Percentiles rank a stretch among this genome's conserved stretches.
phyloP scores from a whole-genome alignment of 495 filamentous ascomycete genomes.

The Parmelia sp. region DNA sequence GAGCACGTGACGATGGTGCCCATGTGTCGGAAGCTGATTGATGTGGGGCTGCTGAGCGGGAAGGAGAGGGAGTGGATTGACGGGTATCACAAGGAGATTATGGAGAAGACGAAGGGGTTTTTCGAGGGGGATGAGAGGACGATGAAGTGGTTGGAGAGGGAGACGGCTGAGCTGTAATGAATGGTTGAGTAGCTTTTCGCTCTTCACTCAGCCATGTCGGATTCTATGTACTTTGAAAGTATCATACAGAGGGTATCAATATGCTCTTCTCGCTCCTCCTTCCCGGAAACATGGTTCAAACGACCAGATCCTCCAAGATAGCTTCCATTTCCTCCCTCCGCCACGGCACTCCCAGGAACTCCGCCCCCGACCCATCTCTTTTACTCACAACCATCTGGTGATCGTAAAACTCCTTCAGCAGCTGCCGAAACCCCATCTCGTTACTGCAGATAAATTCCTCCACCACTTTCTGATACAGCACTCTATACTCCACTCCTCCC shows the following conservation, averaged over 20 bases:
- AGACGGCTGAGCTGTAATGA: slow-evolving; percentile 48
- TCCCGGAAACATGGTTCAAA: background rate
- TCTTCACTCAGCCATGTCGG: background rate
- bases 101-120: slow-evolving; percentile 73
- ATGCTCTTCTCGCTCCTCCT: background rate
- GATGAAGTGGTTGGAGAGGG: slow-evolving; percentile 75
- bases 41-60: slow-evolving; percentile 63
- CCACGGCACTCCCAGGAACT: slow-evolving; percentile 79
- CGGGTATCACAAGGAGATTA: slow-evolving; percentile 73
- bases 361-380: slow-evolving; percentile 77
- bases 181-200: background rate
- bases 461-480: slow-evolving; percentile 87
- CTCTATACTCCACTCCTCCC: slow-evolving; percentile 67
- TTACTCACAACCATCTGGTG: slow-evolving; percentile 90
- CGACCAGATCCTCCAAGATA: slow-evolving; percentile 77
- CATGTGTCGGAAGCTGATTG: slow-evolving; percentile 84
- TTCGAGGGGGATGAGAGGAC: slow-evolving; percentile 62
- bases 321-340: slow-evolving; percentile 82
- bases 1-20: slow-evolving; percentile 97
- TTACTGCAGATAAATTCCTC: slow-evolving; percentile 96
- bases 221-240: background rate
- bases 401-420: slow-evolving; percentile 96
- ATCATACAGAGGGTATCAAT: slow-evolving; percentile 12
- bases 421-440: slow-evolving; percentile 87
- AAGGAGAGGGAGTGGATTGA: slow-evolving; percentile 84